Conservation (phyloP, 129 eudicot genomes). For the Chrysanthemum makinoi region DNA sequence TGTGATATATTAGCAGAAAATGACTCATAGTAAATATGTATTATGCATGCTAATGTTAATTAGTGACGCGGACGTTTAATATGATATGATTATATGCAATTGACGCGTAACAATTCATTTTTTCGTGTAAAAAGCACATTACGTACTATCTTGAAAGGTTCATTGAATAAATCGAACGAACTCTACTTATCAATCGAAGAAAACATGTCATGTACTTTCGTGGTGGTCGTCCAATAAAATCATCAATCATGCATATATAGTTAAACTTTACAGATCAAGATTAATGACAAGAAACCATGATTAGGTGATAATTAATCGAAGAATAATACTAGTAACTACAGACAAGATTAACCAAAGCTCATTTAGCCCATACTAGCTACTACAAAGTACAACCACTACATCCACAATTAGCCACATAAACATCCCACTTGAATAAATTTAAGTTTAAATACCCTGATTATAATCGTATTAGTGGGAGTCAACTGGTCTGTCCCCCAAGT, state of each 20-base stretch:
- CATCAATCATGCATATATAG: constrained; percentile 4
- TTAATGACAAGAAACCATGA: constrained; percentile 29
- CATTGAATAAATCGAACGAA: not conserved
- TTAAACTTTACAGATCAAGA: constrained; percentile 25
- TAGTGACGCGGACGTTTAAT: no score
- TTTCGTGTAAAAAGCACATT: no score
- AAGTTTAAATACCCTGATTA: constrained; percentile 10
- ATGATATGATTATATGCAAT: no score
- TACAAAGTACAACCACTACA: constrained; percentile 41
- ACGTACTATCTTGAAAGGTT: no score
- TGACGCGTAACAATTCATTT: no score
- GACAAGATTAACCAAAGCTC: constrained; percentile 37
- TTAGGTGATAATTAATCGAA: constrained; percentile 22
- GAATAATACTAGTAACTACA: constrained; percentile 23
- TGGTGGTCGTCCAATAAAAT: constrained; percentile 15
- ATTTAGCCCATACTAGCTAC: constrained; percentile 35
- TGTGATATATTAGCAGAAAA: no score
- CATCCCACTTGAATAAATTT: constrained; percentile 20
- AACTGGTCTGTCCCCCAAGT: constrained; percentile 40
- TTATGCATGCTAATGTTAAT: no score
- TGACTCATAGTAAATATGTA: no score
- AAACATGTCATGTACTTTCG: no score
- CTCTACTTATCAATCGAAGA: not conserved
- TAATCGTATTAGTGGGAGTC: constrained; percentile 43
- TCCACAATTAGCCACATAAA: constrained; percentile 39